These are phyloP conservation scores for Knoxdaviesia capensis DNA, from an alignment of 2,329 filamentous ascomycete species.

Conservation along the genomic window DNA sequence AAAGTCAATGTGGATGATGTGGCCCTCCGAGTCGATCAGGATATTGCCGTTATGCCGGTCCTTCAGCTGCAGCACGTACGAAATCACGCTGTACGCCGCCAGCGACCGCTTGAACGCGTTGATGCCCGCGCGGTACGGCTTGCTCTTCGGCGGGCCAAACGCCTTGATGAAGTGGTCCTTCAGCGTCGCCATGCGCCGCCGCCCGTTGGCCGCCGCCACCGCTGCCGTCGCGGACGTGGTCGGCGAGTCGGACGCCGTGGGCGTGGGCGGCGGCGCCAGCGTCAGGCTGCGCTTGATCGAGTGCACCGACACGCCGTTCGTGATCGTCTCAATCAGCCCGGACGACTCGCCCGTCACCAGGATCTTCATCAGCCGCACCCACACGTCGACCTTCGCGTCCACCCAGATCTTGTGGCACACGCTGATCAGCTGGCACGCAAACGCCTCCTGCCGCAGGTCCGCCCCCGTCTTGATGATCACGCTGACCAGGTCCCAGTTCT, in stretches of 20 bases:
- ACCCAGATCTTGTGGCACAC: constrained; percentile 70
- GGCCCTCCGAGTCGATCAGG: constrained; percentile 65
- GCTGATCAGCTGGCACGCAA: constrained; percentile 67
- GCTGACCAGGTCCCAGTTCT: constrained; percentile 73
- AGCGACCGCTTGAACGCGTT: constrained; percentile 67
- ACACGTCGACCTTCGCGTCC: constrained; percentile 56
- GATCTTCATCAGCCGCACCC: constrained; percentile 77
- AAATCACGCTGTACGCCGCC: constrained; percentile 70
- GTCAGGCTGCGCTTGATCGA: constrained; percentile 69
- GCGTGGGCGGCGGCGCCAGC: constrained; percentile 30
- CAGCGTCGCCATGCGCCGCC: constrained; percentile 58
- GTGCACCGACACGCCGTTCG: constrained; percentile 72
- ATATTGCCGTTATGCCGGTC: constrained; percentile 78
- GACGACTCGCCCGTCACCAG: constrained; percentile 71
- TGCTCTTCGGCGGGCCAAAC: constrained; percentile 50
- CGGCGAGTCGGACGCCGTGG: not conserved
- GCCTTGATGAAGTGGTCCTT: constrained; percentile 67
- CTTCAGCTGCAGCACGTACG: constrained; percentile 67
- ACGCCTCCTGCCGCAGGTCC: constrained; percentile 67
- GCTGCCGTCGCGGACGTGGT: constrained; percentile 15
- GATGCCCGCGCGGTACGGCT: constrained; percentile 49
- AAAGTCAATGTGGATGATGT: constrained; percentile 79
- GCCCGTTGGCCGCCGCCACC: constrained; percentile 51
- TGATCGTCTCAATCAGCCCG: constrained; percentile 72
- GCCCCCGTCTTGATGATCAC: constrained; percentile 78